Base-by-base conservation (phyloP, 2,329 filamentous ascomycete genomes). In the Calonectria fujianensis region DNA sequence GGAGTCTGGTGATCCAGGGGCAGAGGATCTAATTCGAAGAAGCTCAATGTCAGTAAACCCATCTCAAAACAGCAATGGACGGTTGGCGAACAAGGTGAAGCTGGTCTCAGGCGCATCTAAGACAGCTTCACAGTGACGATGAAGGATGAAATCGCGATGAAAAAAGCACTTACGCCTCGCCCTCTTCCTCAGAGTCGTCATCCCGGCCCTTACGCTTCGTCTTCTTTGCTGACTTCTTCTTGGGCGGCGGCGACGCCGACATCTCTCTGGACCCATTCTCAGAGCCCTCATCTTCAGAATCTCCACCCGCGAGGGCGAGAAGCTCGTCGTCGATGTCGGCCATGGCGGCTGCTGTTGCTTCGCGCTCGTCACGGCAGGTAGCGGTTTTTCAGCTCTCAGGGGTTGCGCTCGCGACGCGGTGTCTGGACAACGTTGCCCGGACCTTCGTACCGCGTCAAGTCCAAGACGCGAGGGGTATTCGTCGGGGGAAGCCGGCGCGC, bases 271-370 rank as follows among this genome's bases (percentile, higher is more conserved):
- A 89, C 80, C 86, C 86, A 80, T 88, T 88, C 85, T 88, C 87
- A 82, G 87, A 85, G 66, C 83, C 90, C 85, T 91, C 91, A 80
- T 91, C 91, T 82, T 90, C 91, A 73, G 91, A 91, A 69, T 91
- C 94, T 79, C 95, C 95, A 81, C 95, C 97, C 70, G 96, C 97
- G 78, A 98, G 93, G 82, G 95, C 96, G 78, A 98, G 93, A 78
- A 98, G 93, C 88, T 98, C 96, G 81, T 96, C 96, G 84, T 98
- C 96, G 79, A 98, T 91, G 83, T 96, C 95, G 72, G 95, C 94
- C 96, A 98, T 98, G 82, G 78, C 90, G 75, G 72, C 35, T 70
- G 54, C 61, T 41, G 50, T 20, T 50, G 41, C 51, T 59, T 70
- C 35, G 66, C 32, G 71, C 66, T 51, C 32, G 69, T 61, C 67